Conservation (phyloP, 176 grass and related monocot species). For the Rhynchospora breviuscula region DNA sequence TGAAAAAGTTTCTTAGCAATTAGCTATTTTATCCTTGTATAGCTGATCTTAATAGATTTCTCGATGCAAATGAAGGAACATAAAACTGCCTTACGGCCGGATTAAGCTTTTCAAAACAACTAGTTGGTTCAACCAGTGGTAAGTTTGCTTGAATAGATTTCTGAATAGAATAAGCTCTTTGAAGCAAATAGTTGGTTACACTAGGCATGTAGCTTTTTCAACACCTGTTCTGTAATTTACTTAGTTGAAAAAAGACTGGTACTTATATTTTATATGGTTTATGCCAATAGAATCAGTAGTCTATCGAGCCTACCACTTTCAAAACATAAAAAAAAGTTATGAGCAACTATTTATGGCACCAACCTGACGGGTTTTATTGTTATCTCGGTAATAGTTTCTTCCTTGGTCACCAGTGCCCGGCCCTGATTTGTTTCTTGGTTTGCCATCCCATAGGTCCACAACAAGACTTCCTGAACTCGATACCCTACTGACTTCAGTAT, state of each 20-base stretch:
- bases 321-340: too few species aligned
- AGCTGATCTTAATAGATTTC: not conserved
- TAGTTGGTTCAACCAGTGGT: not conserved
- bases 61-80: not conserved
- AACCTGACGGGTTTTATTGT: not conserved
- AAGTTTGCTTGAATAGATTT: too few species aligned
- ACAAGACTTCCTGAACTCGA: constrained; percentile 15
- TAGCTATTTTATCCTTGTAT: not conserved
- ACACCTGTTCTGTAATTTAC: too few species aligned
- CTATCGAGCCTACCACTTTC: too few species aligned
- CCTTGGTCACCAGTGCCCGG: constrained; percentile 9
- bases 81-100: not conserved
- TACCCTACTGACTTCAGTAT: not conserved
- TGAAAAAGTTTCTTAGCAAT: not conserved
- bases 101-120: not conserved
- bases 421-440: constrained; percentile 4
- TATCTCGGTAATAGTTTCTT: not conserved
- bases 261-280: too few species aligned
- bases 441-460: constrained; percentile 20
- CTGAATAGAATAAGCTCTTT: not conserved
- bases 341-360: not conserved
- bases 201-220: too few species aligned
- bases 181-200: not conserved
- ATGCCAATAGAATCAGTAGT: too few species aligned
- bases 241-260: too few species aligned